Conservation (phyloP, 495 filamentous ascomycete species). For the Daldinia bambusicola region DNA sequence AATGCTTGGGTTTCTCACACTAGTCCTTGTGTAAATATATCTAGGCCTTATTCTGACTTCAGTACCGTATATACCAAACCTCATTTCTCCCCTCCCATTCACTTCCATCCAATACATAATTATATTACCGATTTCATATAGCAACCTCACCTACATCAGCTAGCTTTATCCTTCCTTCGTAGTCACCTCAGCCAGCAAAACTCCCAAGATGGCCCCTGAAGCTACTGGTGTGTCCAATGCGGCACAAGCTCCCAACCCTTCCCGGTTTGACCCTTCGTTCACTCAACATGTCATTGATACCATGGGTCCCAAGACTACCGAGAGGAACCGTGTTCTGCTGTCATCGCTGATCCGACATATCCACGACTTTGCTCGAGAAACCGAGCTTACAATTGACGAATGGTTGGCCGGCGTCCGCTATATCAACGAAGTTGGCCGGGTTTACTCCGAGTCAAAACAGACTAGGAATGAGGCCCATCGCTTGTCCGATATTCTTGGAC, state of each 20-base stretch:
- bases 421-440: slow-evolving; percentile 62
- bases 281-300: slow-evolving; percentile 77
- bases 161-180: slow-evolving; percentile 4
- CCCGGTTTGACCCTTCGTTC: slow-evolving; percentile 76
- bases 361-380: slow-evolving; percentile 85
- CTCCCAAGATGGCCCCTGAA: slow-evolving; percentile 34
- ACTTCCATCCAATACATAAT: not conserved
- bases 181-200: slow-evolving; percentile 25
- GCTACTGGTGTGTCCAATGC: slow-evolving; percentile 39
- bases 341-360: slow-evolving; percentile 75
- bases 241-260: slow-evolving; percentile 43
- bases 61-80: not conserved
- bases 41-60: not conserved
- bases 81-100: not conserved
- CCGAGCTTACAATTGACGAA: slow-evolving; percentile 81
- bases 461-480: slow-evolving; percentile 82
- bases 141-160: not conserved
- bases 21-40: slow-evolving; percentile 7
- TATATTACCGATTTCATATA: not conserved
- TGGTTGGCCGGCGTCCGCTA: slow-evolving; percentile 81
- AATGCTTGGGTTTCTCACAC: not conserved
- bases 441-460: slow-evolving; percentile 59
- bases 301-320: slow-evolving; percentile 77
- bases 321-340: slow-evolving; percentile 73
- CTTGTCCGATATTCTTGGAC: slow-evolving; percentile 79